Base-by-base conservation (phyloP, 306 rosid species). In the Clitoria ternatea region DNA sequence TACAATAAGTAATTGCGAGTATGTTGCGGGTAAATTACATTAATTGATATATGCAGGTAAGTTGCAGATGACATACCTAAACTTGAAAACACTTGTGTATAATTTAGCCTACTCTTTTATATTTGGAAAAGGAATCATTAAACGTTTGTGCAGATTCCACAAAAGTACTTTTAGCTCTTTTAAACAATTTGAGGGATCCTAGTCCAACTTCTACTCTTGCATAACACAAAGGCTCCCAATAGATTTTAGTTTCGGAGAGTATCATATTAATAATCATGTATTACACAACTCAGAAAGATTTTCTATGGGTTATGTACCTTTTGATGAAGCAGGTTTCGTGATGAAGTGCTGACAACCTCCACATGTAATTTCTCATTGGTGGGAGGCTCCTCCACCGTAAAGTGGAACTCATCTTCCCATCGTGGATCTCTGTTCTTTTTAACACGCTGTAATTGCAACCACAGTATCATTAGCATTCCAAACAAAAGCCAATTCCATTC, bases 401-500 rank as follows among this genome's bases (percentile, higher is more conserved):
- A 90, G 6, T 61, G 70, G 70, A 90, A 93, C 70, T 93, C 96
- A 20, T 93, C 97, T 55, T 74, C 96, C 98, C 98, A 93, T 77
- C 97, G 85, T 12, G 98, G 98, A 85, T 93, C 97, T 77, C 97
- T 87, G 74, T 82, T 93, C 85, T 84, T 93, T 79, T 90, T 93
- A 26, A 93, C 4, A 15, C 53, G 83, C 98, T 93, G 87, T 35
- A 84, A 44, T 47, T 69, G 62, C 60, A 57, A 56, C 72, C 79
- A 72, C 9, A 17, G 29, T 7, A 61, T 45, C 68, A 52, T 19
- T 40, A 66, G 19, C 43, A 64, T 7, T 53, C 6, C 18, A 70
- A 40, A 74, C 13, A 45, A 39, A 69, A 43, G 72, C 23, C 30
- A 66, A 61, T 66, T 48, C 40, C 79, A 36, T 61, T 26, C 9